Base-by-base conservation (phyloP, 169 alveolate genomes). In the Eimeria acervulina region DNA sequence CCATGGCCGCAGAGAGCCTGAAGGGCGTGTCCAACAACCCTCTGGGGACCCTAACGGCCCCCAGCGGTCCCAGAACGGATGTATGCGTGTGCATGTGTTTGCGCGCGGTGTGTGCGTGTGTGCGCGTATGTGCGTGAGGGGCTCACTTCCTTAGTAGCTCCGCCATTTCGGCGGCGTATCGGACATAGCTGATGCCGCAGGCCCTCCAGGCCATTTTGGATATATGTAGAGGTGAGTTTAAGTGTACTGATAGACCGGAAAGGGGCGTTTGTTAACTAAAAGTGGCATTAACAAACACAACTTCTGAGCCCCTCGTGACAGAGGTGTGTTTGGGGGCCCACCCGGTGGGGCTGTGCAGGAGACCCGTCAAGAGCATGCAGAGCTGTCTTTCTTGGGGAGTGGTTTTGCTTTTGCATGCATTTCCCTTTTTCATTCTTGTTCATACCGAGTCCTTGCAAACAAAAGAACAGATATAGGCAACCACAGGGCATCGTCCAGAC, bases 151-250 rank as follows among this genome's bases (percentile, higher is more conserved):
- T 10, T 26, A 93, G 93, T 13, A 93, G 93, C 28, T 87, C 93
- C 5, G 96, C 93, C 96, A 93, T 93, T 55, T 93, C 96, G 7
- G 96, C 93, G 31, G 96, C 63, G 93, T 93, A 93, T 40, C 96
- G 84, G 55, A 80, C 44, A 89, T 72, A 93, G 66, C 81, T 40
- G 36, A 93, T 61, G 44, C 93, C 93, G 31, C 94, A 55, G 47
- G 84, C 40, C 47, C 93, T 51, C 96, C 96, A 93, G 76, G 87
- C 74, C 93, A 28, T 93, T 19, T 52, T 74, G 47, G 91, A 28
- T 36, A 33, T 5, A 10, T 17, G 44, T 38, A 7, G 76, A 52
- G 52, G 42, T 42, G 4, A 78, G 63, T 26, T 40, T 26, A 47
- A 40, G 89, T 21, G 42, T 42, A 28, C 40, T 8, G 47, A 36